Conservation (phyloP, 2,329 filamentous ascomycete genomes). For the Phaeosphaeriaceae sp. region DNA sequence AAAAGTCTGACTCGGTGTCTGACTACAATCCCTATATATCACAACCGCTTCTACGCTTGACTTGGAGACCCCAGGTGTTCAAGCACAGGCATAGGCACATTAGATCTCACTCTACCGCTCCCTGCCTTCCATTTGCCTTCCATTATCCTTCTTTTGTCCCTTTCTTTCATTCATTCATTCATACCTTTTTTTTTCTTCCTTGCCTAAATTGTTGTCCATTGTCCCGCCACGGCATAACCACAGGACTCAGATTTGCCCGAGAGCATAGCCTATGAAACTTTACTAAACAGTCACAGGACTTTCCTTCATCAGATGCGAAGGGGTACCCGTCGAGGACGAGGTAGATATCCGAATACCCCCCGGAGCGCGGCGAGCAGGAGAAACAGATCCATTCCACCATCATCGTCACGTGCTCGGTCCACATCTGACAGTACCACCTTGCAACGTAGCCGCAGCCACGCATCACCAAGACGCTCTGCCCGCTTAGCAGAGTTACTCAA, state of each 20-base stretch:
- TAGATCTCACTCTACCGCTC: constrained; percentile 13
- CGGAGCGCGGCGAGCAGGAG: constrained; percentile 34
- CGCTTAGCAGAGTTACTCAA: constrained; percentile 41
- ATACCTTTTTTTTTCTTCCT: constrained; percentile 1
- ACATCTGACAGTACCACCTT: constrained; percentile 24
- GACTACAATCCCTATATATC: constrained; percentile 40
- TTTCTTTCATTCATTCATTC: constrained; percentile 6
- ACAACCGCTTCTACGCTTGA: background rate
- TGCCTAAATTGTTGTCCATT: constrained; percentile 2
- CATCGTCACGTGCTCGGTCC: constrained; percentile 14
- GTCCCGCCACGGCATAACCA: constrained; percentile 27
- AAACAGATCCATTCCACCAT: constrained; percentile 28
- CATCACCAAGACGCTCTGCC: constrained; percentile 39
- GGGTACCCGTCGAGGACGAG: constrained; percentile 42
- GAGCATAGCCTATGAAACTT: constrained; percentile 20
- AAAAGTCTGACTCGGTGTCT: constrained; percentile 44
- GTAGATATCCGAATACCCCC: constrained; percentile 41
- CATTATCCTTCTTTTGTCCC: constrained; percentile 11
- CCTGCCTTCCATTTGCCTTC: constrained; percentile 21
- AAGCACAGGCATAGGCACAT: constrained; percentile 9
- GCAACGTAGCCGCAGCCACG: constrained; percentile 22
- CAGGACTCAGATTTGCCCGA: constrained; percentile 30
- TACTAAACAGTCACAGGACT: constrained; percentile 39
- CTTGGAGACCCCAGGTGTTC: background rate
- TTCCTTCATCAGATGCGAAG: constrained; percentile 48